phyloP scores from a whole-genome alignment of 2,329 filamentous ascomycete species.

The Monosporascus sp. region DNA sequence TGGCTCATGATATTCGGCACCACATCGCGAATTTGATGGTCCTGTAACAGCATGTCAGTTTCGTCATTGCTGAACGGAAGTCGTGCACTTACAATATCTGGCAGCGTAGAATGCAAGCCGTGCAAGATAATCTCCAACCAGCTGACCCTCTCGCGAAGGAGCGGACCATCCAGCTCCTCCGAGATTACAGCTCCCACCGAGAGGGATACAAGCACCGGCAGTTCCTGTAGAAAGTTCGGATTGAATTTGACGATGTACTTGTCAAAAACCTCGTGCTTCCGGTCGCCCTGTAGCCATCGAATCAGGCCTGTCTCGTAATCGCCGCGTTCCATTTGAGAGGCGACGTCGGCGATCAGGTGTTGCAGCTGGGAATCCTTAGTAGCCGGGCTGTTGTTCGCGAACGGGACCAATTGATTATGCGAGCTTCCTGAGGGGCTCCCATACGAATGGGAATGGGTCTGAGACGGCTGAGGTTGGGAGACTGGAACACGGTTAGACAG shows the following conservation, averaged over 20 bases:
- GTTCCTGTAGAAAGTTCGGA: slow-evolving; percentile 47
- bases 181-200: slow-evolving; percentile 62
- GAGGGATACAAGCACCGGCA: slow-evolving; percentile 58
- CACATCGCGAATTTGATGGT: slow-evolving; percentile 50
- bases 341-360: slow-evolving; percentile 53
- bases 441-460: slow-evolving; percentile 15
- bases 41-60: slow-evolving; percentile 34
- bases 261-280: slow-evolving; percentile 59
- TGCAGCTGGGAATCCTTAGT: slow-evolving; percentile 51
- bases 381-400: slow-evolving; percentile 36
- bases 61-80: slow-evolving; percentile 4
- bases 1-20: slow-evolving; percentile 54
- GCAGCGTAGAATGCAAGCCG: slow-evolving; percentile 44
- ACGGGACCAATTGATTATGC: slow-evolving; percentile 33
- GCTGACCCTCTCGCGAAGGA: slow-evolving; percentile 50
- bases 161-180: slow-evolving; percentile 49
- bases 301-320: slow-evolving; percentile 60
- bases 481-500: slow-evolving; percentile 32
- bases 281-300: slow-evolving; percentile 61
- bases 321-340: slow-evolving; percentile 55
- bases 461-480: slow-evolving; percentile 14
- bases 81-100: slow-evolving; percentile 43
- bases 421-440: slow-evolving; percentile 26
- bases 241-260: slow-evolving; percentile 47
- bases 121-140: slow-evolving; percentile 59